These are phyloP conservation scores for Crotalaria pallida DNA, from an alignment of 306 rosid genomes.

Conservation along the genomic window DNA sequence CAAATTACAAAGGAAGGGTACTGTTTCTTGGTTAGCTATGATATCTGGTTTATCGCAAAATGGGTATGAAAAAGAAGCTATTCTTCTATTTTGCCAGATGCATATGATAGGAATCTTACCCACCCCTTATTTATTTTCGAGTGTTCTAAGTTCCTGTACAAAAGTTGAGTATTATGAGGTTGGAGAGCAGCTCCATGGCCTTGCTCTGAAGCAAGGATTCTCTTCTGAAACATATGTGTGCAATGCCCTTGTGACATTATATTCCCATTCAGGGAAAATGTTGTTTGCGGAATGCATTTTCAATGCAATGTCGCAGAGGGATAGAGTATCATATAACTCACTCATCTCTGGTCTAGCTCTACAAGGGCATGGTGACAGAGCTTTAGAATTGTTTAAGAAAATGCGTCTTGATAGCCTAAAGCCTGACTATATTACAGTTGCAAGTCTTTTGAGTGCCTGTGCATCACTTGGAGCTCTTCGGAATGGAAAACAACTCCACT, in stretches of 20 bases:
- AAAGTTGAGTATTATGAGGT: slow-evolving; percentile 39
- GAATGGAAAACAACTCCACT: slow-evolving; percentile 71
- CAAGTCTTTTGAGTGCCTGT: slow-evolving; percentile 78
- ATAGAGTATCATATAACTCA: slow-evolving; percentile 77
- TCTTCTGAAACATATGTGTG: slow-evolving; percentile 68
- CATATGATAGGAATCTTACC: slow-evolving; percentile 47
- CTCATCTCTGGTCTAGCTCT: slow-evolving; percentile 85
- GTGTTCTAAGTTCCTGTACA: slow-evolving; percentile 75
- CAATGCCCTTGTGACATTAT: slow-evolving; percentile 79
- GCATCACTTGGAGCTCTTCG: slow-evolving; percentile 52
- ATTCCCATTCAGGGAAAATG: slow-evolving; percentile 58
- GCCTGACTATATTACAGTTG: slow-evolving; percentile 77
- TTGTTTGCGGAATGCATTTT: slow-evolving; percentile 58
- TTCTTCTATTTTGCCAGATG: slow-evolving; percentile 65
- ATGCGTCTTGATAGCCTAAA: slow-evolving; percentile 61
- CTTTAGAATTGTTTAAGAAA: slow-evolving; percentile 54
- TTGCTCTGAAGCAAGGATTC: slow-evolving; percentile 69
- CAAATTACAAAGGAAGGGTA: slow-evolving; percentile 43
- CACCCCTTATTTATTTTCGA: slow-evolving; percentile 75
- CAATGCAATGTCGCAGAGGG: slow-evolving; percentile 50
- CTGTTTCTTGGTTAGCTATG: slow-evolving; percentile 87
- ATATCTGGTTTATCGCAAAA: slow-evolving; percentile 78
- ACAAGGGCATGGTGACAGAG: slow-evolving; percentile 54
- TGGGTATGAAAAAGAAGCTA: slow-evolving; percentile 61
- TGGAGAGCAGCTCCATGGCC: slow-evolving; percentile 79